Percentiles rank a stretch among this genome's conserved stretches.
Evolutionary conservation across 2,329 filamentous ascomycete species (phyloP).

Genomic region (Waltergamsia citrina): DNA sequence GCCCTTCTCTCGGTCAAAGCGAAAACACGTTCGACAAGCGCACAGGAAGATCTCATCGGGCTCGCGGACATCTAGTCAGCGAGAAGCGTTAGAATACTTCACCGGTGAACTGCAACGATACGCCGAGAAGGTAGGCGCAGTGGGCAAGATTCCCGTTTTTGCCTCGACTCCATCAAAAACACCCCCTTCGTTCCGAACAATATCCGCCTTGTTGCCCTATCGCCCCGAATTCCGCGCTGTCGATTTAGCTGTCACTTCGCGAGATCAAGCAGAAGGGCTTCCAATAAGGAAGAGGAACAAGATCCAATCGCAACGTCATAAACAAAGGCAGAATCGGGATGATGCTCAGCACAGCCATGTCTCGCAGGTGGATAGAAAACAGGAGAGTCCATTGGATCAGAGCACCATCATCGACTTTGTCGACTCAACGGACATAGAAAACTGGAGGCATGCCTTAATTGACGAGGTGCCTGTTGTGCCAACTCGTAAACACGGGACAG

Average conservation of each 20-base stretch:
- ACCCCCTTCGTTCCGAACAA: conserved; percentile 35
- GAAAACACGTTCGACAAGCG: not conserved
- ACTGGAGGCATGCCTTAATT: conserved; percentile 22
- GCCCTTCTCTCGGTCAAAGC: conserved; percentile 20
- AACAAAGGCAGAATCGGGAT: not conserved
- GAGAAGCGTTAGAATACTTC: conserved; percentile 27
- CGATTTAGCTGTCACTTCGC: conserved; percentile 47
- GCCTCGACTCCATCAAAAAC: conserved; percentile 30
- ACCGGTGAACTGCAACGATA: conserved; percentile 18
- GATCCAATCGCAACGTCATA: conserved; percentile 2
- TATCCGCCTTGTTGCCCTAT: conserved; percentile 43
- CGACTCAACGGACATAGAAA: conserved; percentile 15
- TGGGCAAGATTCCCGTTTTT: conserved; percentile 25
- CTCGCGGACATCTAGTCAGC: conserved; percentile 33
- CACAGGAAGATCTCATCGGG: not conserved
- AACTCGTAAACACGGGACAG: conserved; percentile 6
- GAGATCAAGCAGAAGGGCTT: conserved; percentile 26
- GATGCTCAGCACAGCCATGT: conserved; percentile 3
- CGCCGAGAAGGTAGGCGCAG: conserved; percentile 22
- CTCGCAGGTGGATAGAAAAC: conserved; percentile 19
- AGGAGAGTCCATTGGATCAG: conserved; percentile 10
- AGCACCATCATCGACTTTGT: conserved; percentile 21
- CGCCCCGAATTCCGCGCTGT: conserved; percentile 41
- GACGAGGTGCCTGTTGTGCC: conserved; percentile 14
- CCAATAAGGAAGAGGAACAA: not conserved